A percentile compares a stretch with the other conserved stretches of the same genome.
phyloP scores from a whole-genome alignment of 164 flowering plant species.

The Hamamelis virginiana region DNA sequence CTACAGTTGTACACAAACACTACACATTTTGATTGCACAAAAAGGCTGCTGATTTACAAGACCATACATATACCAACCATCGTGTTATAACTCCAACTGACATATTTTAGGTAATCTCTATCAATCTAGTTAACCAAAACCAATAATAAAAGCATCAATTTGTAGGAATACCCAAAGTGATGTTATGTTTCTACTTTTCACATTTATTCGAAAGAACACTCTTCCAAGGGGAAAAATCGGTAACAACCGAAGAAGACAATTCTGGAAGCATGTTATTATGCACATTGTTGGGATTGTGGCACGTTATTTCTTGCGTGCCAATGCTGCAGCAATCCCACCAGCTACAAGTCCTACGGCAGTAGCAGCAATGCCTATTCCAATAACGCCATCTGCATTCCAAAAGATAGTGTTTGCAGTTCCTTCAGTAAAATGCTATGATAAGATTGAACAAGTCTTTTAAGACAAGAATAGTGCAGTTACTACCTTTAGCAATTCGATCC shows the following conservation, averaged over 20 bases:
- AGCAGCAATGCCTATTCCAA: constrained; percentile 94
- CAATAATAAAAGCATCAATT: too few relatives aligned
- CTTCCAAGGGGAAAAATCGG: background rate
- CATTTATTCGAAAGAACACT: background rate
- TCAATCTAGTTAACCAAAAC: background rate
- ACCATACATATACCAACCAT: too few relatives aligned
- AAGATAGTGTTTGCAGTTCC: background rate
- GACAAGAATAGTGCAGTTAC: background rate
- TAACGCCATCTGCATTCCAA: constrained; percentile 76
- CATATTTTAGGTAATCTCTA: background rate
- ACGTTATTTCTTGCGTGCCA: constrained; percentile 61
- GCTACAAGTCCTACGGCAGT: constrained; percentile 76
- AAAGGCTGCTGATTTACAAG: too few relatives aligned
- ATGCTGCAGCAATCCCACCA: constrained; percentile 79
- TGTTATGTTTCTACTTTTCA: background rate
- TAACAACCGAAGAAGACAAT: background rate
- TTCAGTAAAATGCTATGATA: background rate
- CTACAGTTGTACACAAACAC: too few relatives aligned
- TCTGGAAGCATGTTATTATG: background rate
- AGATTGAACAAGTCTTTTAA: background rate
- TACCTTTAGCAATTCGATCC: constrained; percentile 80
- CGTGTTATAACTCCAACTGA: background rate
- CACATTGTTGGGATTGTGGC: background rate
- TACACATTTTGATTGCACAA: too few relatives aligned
- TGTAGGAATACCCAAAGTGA: too few relatives aligned